A percentile compares a stretch with the other conserved stretches of the same genome.
Conservation (phyloP, 768 basidiomycete genomes). For the Lactarius deliciosus region DNA sequence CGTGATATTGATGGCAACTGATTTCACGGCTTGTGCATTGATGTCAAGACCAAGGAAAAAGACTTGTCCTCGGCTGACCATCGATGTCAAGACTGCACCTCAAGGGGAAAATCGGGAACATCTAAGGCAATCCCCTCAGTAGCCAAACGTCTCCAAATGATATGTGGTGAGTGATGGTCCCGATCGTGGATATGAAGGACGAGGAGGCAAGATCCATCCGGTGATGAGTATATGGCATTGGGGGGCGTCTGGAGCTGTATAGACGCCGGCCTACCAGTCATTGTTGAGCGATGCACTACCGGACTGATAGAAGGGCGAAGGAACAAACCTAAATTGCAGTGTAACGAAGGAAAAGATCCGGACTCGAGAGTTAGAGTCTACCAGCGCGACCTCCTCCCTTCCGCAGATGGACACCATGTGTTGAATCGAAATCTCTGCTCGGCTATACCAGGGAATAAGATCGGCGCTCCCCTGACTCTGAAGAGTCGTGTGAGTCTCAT, state of each 20-base stretch:
- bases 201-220: constrained; percentile 56
- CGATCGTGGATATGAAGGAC: constrained; percentile 32
- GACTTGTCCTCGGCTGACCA: constrained; percentile 43
- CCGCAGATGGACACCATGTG: constrained; percentile 47
- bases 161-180: constrained; percentile 39
- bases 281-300: background rate
- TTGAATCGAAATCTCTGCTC: constrained; percentile 32
- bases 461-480: constrained; percentile 42
- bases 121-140: constrained; percentile 43
- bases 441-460: constrained; percentile 46
- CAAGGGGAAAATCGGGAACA: constrained; percentile 33
- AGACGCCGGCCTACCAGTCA: constrained; percentile 43
- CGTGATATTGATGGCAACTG: constrained; percentile 52
- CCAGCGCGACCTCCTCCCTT: constrained; percentile 51
- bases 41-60: constrained; percentile 46
- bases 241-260: constrained; percentile 42
- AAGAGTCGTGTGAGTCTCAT: constrained; percentile 44
- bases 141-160: constrained; percentile 60
- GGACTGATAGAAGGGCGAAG: background rate
- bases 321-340: constrained; percentile 50
- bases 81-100: constrained; percentile 44
- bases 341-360: constrained; percentile 55
- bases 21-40: constrained; percentile 37
- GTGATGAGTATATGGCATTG: constrained; percentile 42
- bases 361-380: constrained; percentile 45